phyloP scores from a whole-genome alignment of 1,284 basidiomycete species.

The Pyrrhoderma lamaoense region DNA sequence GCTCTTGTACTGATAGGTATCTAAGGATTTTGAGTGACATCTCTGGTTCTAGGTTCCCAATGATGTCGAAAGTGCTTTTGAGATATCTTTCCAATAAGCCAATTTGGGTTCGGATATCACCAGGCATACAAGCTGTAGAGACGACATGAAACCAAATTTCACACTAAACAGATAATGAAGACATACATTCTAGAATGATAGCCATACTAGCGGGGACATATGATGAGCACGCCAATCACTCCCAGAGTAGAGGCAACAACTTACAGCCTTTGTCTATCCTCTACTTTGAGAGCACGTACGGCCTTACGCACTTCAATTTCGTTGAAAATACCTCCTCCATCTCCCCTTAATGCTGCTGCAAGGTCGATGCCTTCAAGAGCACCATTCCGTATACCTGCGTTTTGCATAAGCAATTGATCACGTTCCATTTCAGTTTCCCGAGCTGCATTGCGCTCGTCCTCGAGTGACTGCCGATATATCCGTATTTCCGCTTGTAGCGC shows the following conservation, averaged over 20 bases:
- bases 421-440: constrained; percentile 54
- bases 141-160: constrained; percentile 7
- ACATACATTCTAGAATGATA: constrained; percentile 42
- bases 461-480: constrained; percentile 39
- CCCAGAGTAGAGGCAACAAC: constrained; percentile 26
- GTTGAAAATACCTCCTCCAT: constrained; percentile 50
- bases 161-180: constrained; percentile 18
- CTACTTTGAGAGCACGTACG: constrained; percentile 51
- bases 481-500: constrained; percentile 69
- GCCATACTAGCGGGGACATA: constrained; percentile 27
- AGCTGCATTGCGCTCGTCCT: constrained; percentile 41
- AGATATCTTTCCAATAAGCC: constrained; percentile 77
- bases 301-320: constrained; percentile 62
- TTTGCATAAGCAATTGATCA: constrained; percentile 34
- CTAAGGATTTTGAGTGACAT: constrained; percentile 62
- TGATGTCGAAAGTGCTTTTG: constrained; percentile 72
- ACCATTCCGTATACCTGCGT: constrained; percentile 1
- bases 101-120: constrained; percentile 72
- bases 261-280: constrained; percentile 65
- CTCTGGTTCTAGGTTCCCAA: constrained; percentile 64
- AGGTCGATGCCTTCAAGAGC: constrained; percentile 32
- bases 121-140: constrained; percentile 55
- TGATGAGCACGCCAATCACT: neutral
- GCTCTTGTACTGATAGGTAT: constrained; percentile 55
- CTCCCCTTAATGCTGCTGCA: constrained; percentile 42